Conservation (phyloP, 2,329 filamentous ascomycete species). For the Colletotrichum tabaci region DNA sequence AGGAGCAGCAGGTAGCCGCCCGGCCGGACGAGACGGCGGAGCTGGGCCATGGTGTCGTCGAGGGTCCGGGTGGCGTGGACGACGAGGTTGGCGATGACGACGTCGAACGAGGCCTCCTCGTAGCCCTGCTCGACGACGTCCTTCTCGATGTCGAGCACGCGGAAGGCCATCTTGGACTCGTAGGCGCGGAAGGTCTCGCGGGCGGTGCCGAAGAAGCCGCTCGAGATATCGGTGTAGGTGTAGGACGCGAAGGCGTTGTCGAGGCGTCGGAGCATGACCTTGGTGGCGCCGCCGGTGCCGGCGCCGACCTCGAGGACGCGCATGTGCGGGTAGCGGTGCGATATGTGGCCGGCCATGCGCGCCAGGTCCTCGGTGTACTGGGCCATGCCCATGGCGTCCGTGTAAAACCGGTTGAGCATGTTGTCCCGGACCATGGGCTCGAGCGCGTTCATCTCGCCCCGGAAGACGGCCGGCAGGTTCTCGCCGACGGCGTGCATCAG, state of each 20-base stretch:
- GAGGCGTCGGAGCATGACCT: background rate
- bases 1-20: background rate
- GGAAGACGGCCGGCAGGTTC: constrained; percentile 50
- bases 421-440: constrained; percentile 55
- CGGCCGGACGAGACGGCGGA: constrained; percentile 8
- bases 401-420: constrained; percentile 47
- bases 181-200: background rate
- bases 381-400: constrained; percentile 49
- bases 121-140: constrained; percentile 51
- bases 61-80: constrained; percentile 53
- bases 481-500: too few relatives aligned
- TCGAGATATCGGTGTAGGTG: background rate
- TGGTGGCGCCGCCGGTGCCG: constrained; percentile 1
- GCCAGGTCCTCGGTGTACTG: background rate
- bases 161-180: constrained; percentile 42
- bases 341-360: background rate
- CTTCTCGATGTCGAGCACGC: constrained; percentile 47
- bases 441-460: constrained; percentile 52
- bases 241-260: constrained; percentile 58
- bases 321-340: background rate
- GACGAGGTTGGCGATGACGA: constrained; percentile 55
- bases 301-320: constrained; percentile 8
- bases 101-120: constrained; percentile 50
- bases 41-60: constrained; percentile 1
- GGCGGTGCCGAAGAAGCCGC: background rate